Evolutionary conservation across 805 yeast species (phyloP), one percentile per base, ranked within the genome.

Genomic region (Schizosaccharomyces lindneri): DNA sequence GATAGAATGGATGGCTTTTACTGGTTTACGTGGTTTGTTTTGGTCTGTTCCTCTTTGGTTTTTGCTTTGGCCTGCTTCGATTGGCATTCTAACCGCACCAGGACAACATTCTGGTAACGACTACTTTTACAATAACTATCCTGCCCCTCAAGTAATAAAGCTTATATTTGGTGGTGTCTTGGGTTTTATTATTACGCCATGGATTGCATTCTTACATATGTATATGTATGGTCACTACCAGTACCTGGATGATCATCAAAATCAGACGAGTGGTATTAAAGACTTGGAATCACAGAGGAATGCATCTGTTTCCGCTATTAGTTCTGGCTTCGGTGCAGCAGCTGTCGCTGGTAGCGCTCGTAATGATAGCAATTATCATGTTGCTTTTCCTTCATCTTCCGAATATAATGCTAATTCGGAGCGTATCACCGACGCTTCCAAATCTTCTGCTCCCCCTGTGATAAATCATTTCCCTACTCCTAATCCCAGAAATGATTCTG

Each of bases 181-280:
- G 46, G 60, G 60, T 27, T 41, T 57, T 21, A 9, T 57, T 24
- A 1, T 57, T 39, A 57, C 60, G 1, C 60, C 60, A 29, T 57
- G 43, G 60, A 29, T 57, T 21, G 60, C 60, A 5, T 51, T 51
- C 21, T 51, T 51, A n/a, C 57, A 51, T 17, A 51, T 51, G 57
- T 51, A 51, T 15, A 51, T 51, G 57, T 51, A 24, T 13, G 31
- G 36, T 13, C 57, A 51, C 15, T 24, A 51, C 24, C 51, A 5
- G 21, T 24, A 46, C n/a, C 2, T 46, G 27, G 51, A n/a, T 5
- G 17, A 46, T 7, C n/a, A 46, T 46, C 51, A 46, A 46, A 6
- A 46, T 9, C 27, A n/a, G n/a, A 6, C n/a, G 5, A 9, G 24
- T 15, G 17, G 27, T 19, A 17, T 5, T n/a, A 19, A n/a, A n/a